Conservation (phyloP, 805 yeast species). For the Wickerhamiella azyma region DNA sequence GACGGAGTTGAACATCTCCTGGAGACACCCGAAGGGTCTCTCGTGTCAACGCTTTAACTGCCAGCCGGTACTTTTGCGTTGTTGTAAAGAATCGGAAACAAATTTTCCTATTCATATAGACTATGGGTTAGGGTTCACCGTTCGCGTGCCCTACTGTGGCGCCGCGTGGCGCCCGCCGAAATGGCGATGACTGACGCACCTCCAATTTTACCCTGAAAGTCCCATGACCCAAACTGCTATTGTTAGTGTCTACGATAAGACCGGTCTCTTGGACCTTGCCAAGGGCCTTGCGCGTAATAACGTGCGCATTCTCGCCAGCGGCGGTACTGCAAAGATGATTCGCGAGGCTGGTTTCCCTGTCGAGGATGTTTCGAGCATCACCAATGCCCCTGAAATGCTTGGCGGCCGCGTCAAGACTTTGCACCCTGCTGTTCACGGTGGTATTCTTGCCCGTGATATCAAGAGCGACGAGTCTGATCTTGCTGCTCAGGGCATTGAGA, state of each 20-base stretch:
- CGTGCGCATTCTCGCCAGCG: constrained; percentile 89
- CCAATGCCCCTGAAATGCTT: constrained; percentile 98
- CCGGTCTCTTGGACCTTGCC: constrained; percentile 90
- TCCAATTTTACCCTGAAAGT: not conserved
- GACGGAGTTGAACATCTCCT: constrained; percentile 27
- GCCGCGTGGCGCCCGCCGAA: not conserved
- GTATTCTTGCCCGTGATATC: constrained; percentile 82
- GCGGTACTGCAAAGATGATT: constrained; percentile 89
- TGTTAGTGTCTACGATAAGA: constrained; percentile 91
- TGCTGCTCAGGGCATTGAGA: constrained; percentile 77
- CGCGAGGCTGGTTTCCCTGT: constrained; percentile 98
- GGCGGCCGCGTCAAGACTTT: constrained; percentile 97
- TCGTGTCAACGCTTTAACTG: constrained; percentile 27
- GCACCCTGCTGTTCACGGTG: constrained; percentile 97
- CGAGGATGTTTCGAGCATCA: constrained; percentile 85
- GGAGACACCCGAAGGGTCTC: constrained; percentile 27
- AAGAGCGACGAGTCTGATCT: constrained; percentile 85
- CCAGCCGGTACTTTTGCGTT: constrained; percentile 25
- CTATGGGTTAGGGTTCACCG: constrained; percentile 1
- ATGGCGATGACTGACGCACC: not conserved
- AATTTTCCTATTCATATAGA: constrained; percentile 24
- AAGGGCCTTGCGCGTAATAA: constrained; percentile 82
- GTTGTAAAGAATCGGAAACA: constrained; percentile 18
- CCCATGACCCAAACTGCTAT: constrained; percentile 57
- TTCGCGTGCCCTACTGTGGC: not conserved